Evolutionary conservation across 208 protist species (phyloP).

Genomic region (Histomonas meleagridis): DNA sequence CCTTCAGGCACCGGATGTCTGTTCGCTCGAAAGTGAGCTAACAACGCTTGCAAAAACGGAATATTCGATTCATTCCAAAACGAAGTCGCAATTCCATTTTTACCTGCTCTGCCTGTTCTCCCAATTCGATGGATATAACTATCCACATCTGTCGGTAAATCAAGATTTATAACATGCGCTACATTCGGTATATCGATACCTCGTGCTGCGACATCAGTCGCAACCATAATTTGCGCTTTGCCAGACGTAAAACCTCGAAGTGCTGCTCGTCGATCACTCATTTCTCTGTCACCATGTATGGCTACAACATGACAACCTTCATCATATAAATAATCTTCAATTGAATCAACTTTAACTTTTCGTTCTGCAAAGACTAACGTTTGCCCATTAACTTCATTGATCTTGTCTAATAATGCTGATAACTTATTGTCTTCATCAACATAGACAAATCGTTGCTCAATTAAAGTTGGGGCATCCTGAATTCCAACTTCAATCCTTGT

Average conservation of each 20-base stretch:
- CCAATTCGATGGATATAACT: slow-evolving; percentile 99
- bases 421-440: slow-evolving; percentile 56
- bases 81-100: slow-evolving; percentile 36
- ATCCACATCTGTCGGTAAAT: slow-evolving; percentile 87
- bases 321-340: slow-evolving; percentile 73
- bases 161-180: slow-evolving; percentile 87
- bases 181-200: slow-evolving; percentile 92
- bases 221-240: slow-evolving; percentile 73
- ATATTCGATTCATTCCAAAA: slow-evolving; percentile 36
- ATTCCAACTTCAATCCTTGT: slow-evolving; percentile 55
- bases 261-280: slow-evolving; percentile 63
- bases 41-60: neutral
- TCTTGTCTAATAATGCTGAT: slow-evolving; percentile 50
- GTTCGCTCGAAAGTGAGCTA: neutral
- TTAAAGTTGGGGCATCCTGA: neutral
- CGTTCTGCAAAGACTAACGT: slow-evolving; percentile 87
- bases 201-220: slow-evolving; percentile 87
- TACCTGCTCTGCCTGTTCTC: slow-evolving; percentile 86
- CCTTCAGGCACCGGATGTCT: neutral
- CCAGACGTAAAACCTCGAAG: slow-evolving; percentile 67
- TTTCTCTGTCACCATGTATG: slow-evolving; percentile 76
- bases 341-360: slow-evolving; percentile 80
- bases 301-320: slow-evolving; percentile 66
- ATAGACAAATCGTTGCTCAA: slow-evolving; percentile 35
- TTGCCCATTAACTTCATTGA: slow-evolving; percentile 44